Percentiles rank a stretch among this genome's conserved stretches.
Evolutionary conservation across 768 basidiomycete species (phyloP).

Genomic region (Lactarius akahatsu): DNA sequence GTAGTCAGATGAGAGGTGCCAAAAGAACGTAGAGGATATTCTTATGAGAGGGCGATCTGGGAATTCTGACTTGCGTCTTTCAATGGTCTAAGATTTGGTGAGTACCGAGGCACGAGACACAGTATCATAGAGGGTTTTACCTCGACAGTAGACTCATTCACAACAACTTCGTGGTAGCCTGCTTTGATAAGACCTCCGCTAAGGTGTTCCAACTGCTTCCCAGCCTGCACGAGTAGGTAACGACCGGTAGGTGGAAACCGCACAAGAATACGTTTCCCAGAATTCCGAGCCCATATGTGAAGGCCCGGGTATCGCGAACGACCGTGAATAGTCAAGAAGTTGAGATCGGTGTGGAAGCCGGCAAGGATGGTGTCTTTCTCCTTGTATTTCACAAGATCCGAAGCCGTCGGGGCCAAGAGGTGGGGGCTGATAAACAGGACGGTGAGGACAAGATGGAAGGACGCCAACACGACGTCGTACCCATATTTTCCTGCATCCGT

Average conservation of each 20-base stretch:
- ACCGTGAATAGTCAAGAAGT: constrained; percentile 90
- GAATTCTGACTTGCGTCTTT: constrained; percentile 52
- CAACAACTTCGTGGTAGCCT: constrained; percentile 93
- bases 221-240: constrained; percentile 89
- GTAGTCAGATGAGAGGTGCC: constrained; percentile 86
- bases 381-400: constrained; percentile 80
- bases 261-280: constrained; percentile 85
- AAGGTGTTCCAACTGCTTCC: constrained; percentile 91
- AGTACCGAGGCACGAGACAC: neutral
- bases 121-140: constrained; percentile 38
- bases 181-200: constrained; percentile 85
- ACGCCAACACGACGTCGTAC: constrained; percentile 40
- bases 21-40: constrained; percentile 97
- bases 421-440: constrained; percentile 56
- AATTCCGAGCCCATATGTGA: constrained; percentile 93
- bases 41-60: constrained; percentile 86
- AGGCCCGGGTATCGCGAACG: constrained; percentile 84
- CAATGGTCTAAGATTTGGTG: constrained; percentile 51
- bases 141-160: constrained; percentile 73
- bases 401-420: constrained; percentile 90
- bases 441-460: constrained; percentile 1
- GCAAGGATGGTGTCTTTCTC: constrained; percentile 81
- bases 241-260: constrained; percentile 78
- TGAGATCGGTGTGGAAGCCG: constrained; percentile 93
- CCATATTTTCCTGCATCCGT: constrained; percentile 82